Percentiles rank a stretch among this genome's conserved stretches.
These are phyloP conservation scores for Acer saccharum DNA, from an alignment of 345 rosid species.

Conservation along the genomic window DNA sequence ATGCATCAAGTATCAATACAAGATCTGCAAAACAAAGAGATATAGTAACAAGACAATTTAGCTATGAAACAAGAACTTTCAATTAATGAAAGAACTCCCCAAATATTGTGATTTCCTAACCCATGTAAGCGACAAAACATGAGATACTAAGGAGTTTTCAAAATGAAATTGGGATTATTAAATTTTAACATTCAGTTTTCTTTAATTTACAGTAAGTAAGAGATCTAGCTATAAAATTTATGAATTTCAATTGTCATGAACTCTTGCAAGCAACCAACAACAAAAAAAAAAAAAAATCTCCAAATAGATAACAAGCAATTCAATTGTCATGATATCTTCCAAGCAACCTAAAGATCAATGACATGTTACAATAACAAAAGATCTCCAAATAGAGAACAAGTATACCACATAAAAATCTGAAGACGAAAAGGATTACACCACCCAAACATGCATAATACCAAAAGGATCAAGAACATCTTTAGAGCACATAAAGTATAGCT, in stretches of 20 bases:
- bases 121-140: neutral
- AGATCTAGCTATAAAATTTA: too few relatives aligned
- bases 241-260: neutral
- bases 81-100: neutral
- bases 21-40: constrained; percentile 1
- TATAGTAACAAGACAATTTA: neutral
- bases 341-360: neutral
- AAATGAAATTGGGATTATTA: neutral
- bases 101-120: neutral
- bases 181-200: neutral
- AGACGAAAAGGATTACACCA: neutral
- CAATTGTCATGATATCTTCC: too few relatives aligned
- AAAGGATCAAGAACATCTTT: neutral
- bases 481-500: neutral
- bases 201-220: neutral
- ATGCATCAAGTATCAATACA: constrained; percentile 9
- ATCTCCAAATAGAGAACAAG: neutral
- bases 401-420: neutral
- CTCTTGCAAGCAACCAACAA: neutral
- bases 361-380: neutral
- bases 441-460: neutral
- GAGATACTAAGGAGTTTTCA: neutral
- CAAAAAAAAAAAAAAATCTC: too few relatives aligned
- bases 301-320: too few relatives aligned
- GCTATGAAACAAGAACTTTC: neutral